Percentiles rank a stretch among this genome's conserved stretches.
phyloP scores from a whole-genome alignment of 2,329 filamentous ascomycete species.

The Colletotrichum phormii region DNA sequence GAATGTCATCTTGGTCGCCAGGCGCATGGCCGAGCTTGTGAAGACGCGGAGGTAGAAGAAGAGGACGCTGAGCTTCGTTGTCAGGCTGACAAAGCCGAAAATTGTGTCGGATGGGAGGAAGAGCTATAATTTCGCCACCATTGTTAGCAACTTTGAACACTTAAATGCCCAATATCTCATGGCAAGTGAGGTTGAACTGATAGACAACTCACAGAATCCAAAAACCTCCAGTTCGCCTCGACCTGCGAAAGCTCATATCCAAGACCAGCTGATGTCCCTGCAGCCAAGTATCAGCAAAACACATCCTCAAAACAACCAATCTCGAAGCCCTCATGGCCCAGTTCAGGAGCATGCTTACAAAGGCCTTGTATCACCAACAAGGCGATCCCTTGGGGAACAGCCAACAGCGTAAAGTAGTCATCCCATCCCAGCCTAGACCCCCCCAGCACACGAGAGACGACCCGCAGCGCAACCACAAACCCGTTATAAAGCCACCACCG shows the following conservation, averaged over 20 bases:
- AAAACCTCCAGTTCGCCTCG: constrained; percentile 8
- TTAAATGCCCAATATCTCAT: neutral
- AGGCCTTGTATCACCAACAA: constrained; percentile 46
- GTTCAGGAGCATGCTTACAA: constrained; percentile 40
- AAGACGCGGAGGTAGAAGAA: constrained; percentile 57
- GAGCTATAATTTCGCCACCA: constrained; percentile 40
- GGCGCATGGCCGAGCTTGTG: constrained; percentile 45
- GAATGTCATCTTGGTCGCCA: constrained; percentile 40
- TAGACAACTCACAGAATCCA: neutral
- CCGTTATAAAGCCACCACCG: constrained; percentile 37
- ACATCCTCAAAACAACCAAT: neutral
- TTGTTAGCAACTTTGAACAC: neutral
- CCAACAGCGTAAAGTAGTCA: constrained; percentile 50
- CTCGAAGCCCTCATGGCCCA: neutral
- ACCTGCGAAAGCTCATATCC: constrained; percentile 38
- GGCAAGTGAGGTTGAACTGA: too few relatives aligned
- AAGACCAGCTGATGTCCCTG: constrained; percentile 40
- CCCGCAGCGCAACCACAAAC: constrained; percentile 41
- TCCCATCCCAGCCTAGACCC: constrained; percentile 48
- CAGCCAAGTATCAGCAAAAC: neutral
- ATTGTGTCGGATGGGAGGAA: constrained; percentile 52
- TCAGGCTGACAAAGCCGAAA: constrained; percentile 48
- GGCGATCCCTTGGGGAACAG: constrained; percentile 45
- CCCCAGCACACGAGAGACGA: constrained; percentile 42
- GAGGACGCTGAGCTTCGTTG: constrained; percentile 54